Conservation (phyloP, 1,284 basidiomycete genomes). For the Cryptococcus sp. region DNA sequence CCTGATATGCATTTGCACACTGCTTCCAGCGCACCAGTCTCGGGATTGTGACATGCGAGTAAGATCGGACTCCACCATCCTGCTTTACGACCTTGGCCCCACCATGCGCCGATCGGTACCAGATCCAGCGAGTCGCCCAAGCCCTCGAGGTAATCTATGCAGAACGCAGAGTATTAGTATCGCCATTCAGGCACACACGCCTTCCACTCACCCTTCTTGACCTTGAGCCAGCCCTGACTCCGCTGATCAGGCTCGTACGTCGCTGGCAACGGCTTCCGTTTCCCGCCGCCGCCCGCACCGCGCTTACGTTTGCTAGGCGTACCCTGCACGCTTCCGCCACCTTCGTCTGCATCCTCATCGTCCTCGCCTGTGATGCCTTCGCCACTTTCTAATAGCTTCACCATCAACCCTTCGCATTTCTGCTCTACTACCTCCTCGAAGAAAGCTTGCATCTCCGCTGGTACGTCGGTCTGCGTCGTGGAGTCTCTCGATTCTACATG, state of each 20-base stretch:
- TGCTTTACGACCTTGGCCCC: slow-evolving; percentile 89
- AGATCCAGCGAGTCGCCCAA: slow-evolving; percentile 60
- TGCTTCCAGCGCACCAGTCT: slow-evolving; percentile 69
- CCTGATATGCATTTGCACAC: slow-evolving; percentile 72
- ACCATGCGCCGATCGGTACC: slow-evolving; percentile 82
- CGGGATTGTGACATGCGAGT: slow-evolving; percentile 75
- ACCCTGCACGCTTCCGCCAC: slow-evolving; percentile 30
- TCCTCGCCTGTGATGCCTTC: slow-evolving; percentile 45
- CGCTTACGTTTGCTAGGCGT: slow-evolving; percentile 28
- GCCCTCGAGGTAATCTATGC: slow-evolving; percentile 50
- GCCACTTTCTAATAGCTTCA: slow-evolving; percentile 68
- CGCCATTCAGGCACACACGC: not conserved
- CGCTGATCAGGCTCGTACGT: slow-evolving; percentile 80
- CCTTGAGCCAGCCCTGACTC: slow-evolving; percentile 70
- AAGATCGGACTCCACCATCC: slow-evolving; percentile 92
- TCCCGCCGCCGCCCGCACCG: slow-evolving; percentile 33
- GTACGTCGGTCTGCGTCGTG: slow-evolving; percentile 48
- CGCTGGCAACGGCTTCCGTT: slow-evolving; percentile 73
- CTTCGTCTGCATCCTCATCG: slow-evolving; percentile 37
- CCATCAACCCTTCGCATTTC: slow-evolving; percentile 89
- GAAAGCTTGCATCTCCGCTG: slow-evolving; percentile 70
- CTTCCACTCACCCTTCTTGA: slow-evolving; percentile 64
- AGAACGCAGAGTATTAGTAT: slow-evolving; percentile 61
- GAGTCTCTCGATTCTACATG: slow-evolving; percentile 78
- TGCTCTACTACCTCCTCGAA: slow-evolving; percentile 77